Conservation (phyloP, 2,329 filamentous ascomycete genomes). For the Colletotrichum sp. region DNA sequence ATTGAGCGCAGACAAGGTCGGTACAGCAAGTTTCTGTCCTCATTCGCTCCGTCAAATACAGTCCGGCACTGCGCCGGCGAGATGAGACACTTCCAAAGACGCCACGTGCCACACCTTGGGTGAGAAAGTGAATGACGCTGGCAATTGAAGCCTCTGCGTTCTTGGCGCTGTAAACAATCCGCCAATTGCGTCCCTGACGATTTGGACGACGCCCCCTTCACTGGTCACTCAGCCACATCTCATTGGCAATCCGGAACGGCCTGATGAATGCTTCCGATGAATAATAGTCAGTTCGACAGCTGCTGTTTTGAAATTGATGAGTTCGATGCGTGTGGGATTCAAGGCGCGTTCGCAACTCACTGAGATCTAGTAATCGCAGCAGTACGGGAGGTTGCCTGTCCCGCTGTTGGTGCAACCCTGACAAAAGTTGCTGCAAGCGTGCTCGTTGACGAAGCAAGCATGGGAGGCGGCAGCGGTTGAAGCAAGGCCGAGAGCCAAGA, state of each 20-base stretch:
- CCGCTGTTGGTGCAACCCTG: not conserved
- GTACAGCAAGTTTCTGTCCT: not conserved
- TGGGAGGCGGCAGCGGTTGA: not conserved
- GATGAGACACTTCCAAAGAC: not conserved
- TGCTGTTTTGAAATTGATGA: not conserved
- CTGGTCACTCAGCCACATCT: not conserved
- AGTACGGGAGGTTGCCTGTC: not conserved
- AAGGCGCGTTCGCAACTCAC: not conserved
- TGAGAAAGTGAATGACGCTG: not conserved
- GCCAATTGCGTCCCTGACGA: not conserved
- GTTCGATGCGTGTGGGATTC: not conserved
- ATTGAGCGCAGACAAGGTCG: not conserved
- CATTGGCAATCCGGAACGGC: not conserved
- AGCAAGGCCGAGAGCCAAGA: not conserved
- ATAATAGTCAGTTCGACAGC: not conserved
- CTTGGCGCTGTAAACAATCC: not conserved
- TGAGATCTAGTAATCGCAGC: not conserved
- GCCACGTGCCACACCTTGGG: not conserved
- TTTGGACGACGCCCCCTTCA: not conserved
- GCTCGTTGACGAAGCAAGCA: not conserved
- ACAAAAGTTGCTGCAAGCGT: not conserved
- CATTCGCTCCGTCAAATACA: not conserved
- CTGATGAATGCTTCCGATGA: too few species aligned
- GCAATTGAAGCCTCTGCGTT: not conserved
- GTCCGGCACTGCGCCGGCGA: not conserved